These are phyloP conservation scores for Glycyrrhiza uralensis DNA, from an alignment of 306 rosid species.

Conservation along the genomic window DNA sequence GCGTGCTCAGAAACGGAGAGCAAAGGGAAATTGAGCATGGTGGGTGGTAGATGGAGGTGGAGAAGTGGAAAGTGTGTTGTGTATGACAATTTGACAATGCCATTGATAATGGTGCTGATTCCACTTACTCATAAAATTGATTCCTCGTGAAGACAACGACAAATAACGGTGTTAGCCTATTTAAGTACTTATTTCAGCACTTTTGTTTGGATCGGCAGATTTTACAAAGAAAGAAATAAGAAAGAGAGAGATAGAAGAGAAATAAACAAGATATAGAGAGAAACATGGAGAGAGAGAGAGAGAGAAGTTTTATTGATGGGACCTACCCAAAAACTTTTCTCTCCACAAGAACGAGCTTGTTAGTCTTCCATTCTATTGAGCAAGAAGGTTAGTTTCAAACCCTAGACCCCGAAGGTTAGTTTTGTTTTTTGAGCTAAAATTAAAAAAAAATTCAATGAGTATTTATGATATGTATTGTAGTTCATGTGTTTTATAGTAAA, in stretches of 20 bases:
- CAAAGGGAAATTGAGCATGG: constrained; percentile 34
- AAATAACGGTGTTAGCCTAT: not conserved
- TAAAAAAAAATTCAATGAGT: not conserved
- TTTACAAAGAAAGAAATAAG: too few relatives aligned
- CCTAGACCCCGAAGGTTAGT: constrained; percentile 68
- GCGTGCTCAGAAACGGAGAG: constrained; percentile 35
- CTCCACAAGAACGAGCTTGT: too few relatives aligned
- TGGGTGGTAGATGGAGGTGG: not conserved
- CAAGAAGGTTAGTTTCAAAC: too few relatives aligned
- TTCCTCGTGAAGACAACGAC: constrained; percentile 29
- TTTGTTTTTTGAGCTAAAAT: not conserved
- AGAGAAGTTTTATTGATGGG: too few relatives aligned
- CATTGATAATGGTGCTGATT: constrained; percentile 36
- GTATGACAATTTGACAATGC: not conserved
- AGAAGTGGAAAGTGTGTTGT: not conserved
- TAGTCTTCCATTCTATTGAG: too few relatives aligned
- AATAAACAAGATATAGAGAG: too few relatives aligned
- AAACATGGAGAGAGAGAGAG: too few relatives aligned
- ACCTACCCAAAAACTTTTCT: too few relatives aligned
- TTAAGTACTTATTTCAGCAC: too few relatives aligned
- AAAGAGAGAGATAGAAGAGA: too few relatives aligned
- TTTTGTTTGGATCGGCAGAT: too few relatives aligned
- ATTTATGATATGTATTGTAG: not conserved
- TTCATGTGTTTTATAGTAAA: not conserved
- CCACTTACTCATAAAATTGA: constrained; percentile 40